These are phyloP conservation scores for Xylaria castorea DNA, from an alignment of 495 filamentous ascomycete genomes.

Conservation along the genomic window DNA sequence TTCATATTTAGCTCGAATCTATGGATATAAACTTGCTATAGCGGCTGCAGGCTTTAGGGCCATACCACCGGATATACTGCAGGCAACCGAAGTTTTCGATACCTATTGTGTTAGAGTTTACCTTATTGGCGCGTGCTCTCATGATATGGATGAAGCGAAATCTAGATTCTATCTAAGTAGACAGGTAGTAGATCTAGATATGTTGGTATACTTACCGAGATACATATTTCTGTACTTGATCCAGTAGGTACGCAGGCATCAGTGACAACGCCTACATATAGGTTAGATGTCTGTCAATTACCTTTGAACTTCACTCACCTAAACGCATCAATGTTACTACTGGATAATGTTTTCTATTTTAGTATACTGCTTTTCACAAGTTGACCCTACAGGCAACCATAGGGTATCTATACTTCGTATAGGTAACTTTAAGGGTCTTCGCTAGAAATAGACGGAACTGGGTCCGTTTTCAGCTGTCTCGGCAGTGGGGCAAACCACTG, in stretches of 20 bases:
- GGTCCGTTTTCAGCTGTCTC: constrained; percentile 18
- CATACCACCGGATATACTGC: not conserved
- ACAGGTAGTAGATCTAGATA: no score
- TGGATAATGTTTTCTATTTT: no score
- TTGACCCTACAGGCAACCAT: no score
- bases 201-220: no score
- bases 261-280: not conserved
- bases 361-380: no score
- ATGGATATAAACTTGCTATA: not conserved
- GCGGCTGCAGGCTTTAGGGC: not conserved
- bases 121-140: not conserved
- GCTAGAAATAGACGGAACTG: not conserved
- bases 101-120: not conserved
- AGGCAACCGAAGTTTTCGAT: not conserved
- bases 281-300: not conserved
- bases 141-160: no score
- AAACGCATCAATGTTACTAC: not conserved
- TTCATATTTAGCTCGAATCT: not conserved
- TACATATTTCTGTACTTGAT: no score
- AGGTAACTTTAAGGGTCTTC: not conserved
- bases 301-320: not conserved
- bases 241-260: not conserved
- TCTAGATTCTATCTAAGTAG: no score
- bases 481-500: not conserved
- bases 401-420: no score